These are phyloP conservation scores for Trichophyton mentagrophytes DNA, from an alignment of 2,329 filamentous ascomycete genomes.

Conservation along the genomic window DNA sequence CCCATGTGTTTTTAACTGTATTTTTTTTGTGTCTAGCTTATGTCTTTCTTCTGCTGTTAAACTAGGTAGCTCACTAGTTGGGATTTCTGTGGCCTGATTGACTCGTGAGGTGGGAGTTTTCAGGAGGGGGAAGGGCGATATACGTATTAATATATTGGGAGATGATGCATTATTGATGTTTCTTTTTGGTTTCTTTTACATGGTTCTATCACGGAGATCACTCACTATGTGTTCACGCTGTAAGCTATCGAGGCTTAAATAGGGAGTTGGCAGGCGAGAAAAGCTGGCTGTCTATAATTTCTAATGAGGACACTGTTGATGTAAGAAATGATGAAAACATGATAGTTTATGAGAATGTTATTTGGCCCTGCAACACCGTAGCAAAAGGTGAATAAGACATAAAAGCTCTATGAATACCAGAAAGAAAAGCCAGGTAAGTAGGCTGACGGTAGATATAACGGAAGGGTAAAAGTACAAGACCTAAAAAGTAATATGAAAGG, in stretches of 20 bases:
- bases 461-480: neutral
- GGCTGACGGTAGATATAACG: neutral
- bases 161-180: neutral
- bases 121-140: neutral
- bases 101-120: neutral
- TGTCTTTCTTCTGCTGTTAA: neutral
- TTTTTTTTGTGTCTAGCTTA: neutral
- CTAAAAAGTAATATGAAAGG: neutral
- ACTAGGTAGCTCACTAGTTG: neutral
- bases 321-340: neutral
- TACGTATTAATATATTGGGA: neutral
- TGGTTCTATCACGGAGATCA: neutral
- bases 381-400: neutral
- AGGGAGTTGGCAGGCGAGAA: neutral
- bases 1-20: neutral
- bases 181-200: neutral
- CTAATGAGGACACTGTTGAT: neutral
- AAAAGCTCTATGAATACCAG: neutral
- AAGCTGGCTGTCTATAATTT: neutral
- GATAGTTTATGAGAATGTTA: neutral
- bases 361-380: neutral
- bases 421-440: neutral
- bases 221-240: neutral
- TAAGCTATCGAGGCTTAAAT: neutral
- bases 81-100: neutral